A percentile compares a stretch with the other conserved stretches of the same genome.
These are phyloP conservation scores for Pseudoturritis turrita DNA, from an alignment of 345 rosid species.

Conservation along the genomic window DNA sequence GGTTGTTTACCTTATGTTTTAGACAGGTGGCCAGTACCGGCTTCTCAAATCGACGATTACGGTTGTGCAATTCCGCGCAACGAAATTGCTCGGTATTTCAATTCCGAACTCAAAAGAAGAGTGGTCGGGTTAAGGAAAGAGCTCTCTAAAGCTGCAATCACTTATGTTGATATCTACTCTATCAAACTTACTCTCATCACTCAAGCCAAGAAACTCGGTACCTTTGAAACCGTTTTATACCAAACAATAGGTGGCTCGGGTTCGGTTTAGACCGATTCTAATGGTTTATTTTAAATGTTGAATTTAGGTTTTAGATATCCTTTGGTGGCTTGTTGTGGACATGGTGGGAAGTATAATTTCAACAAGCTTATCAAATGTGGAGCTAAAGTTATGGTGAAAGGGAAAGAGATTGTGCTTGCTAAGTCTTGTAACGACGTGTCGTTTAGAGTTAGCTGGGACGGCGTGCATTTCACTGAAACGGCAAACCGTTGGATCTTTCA, in stretches of 20 bases:
- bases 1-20: slow-evolving; percentile 63
- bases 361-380: slow-evolving; percentile 46
- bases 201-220: slow-evolving; percentile 50
- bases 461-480: slow-evolving; percentile 63
- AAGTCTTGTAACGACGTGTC: slow-evolving; percentile 55
- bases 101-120: slow-evolving; percentile 36
- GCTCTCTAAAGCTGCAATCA: slow-evolving; percentile 48
- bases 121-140: slow-evolving; percentile 44
- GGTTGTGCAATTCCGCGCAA: slow-evolving; percentile 68
- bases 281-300: neutral
- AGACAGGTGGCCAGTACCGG: slow-evolving; percentile 38
- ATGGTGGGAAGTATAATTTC: slow-evolving; percentile 69
- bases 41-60: slow-evolving; percentile 37
- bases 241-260: neutral
- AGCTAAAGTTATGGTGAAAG: slow-evolving; percentile 35
- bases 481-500: slow-evolving; percentile 57
- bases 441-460: slow-evolving; percentile 58
- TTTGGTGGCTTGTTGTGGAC: slow-evolving; percentile 62
- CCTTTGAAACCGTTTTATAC: neutral
- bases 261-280: slow-evolving; percentile 4
- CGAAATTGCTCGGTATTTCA: slow-evolving; percentile 51
- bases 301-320: slow-evolving; percentile 46
- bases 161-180: slow-evolving; percentile 62
- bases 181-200: slow-evolving; percentile 51
- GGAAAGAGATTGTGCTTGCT: slow-evolving; percentile 40